These are phyloP conservation scores for Pseudogymnoascus destructans DNA, from an alignment of 2,329 filamentous ascomycete species.

Conservation along the genomic window DNA sequence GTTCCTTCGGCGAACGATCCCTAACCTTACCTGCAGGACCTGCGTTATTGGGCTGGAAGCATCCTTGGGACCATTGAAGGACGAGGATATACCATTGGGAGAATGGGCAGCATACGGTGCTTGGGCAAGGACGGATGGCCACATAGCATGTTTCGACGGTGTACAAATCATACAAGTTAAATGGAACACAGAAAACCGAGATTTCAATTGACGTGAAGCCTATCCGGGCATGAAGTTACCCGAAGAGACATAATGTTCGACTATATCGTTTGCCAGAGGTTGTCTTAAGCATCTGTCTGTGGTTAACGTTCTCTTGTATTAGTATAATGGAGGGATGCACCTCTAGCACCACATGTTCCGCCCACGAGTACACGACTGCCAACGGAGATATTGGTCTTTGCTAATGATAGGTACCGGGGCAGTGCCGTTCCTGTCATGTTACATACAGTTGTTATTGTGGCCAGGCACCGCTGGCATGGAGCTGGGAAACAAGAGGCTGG, in stretches of 20 bases:
- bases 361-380: background rate
- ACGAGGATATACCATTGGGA: background rate
- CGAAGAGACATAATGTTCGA: background rate
- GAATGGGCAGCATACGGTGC: background rate
- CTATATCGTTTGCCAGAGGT: background rate
- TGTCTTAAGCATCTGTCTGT: background rate
- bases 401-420: background rate
- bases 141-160: background rate
- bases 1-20: background rate
- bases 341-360: background rate
- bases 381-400: background rate
- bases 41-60: slow-evolving; percentile 81
- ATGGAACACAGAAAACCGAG: slow-evolving; percentile 4
- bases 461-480: background rate
- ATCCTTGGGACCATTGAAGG: slow-evolving; percentile 84
- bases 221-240: background rate
- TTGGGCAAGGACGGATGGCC: slow-evolving; percentile 1
- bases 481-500: background rate
- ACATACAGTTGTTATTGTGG: background rate
- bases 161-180: slow-evolving; percentile 11
- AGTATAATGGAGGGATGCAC: background rate
- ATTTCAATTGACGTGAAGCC: background rate
- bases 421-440: background rate
- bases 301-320: background rate
- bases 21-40: slow-evolving; percentile 35